Evolutionary conservation across 768 basidiomycete species (phyloP).

Genomic region (Cystobasidiopsis lactophilus): DNA sequence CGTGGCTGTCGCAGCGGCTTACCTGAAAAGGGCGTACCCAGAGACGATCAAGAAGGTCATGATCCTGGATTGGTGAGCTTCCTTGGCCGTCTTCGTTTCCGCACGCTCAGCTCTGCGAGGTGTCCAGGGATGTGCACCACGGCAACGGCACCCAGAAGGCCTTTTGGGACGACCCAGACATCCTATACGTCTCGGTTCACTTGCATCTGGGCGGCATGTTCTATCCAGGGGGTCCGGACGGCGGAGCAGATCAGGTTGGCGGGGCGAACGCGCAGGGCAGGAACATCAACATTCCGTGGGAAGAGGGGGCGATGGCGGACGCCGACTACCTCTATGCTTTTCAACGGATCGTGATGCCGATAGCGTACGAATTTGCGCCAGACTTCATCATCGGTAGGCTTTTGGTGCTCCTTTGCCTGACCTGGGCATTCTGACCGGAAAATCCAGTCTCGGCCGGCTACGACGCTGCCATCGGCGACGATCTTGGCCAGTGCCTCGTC

Average conservation of each 20-base stretch:
- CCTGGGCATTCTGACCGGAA: not conserved
- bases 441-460: slow-evolving; percentile 81
- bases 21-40: slow-evolving; percentile 35
- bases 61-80: slow-evolving; percentile 75
- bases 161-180: slow-evolving; percentile 75
- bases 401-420: not conserved
- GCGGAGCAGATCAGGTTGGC: slow-evolving; percentile 64
- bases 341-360: slow-evolving; percentile 86
- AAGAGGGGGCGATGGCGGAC: slow-evolving; percentile 56
- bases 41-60: slow-evolving; percentile 54
- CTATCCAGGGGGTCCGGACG: slow-evolving; percentile 83
- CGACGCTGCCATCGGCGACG: slow-evolving; percentile 84
- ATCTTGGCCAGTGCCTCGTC: slow-evolving; percentile 73
- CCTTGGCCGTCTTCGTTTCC: too few relatives aligned
- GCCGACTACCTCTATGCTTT: slow-evolving; percentile 94
- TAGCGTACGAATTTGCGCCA: slow-evolving; percentile 85
- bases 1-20: slow-evolving; percentile 78
- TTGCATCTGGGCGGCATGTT: slow-evolving; percentile 78
- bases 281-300: slow-evolving; percentile 93
- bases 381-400: slow-evolving; percentile 81
- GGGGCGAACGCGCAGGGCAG: slow-evolving; percentile 48
- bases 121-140: slow-evolving; percentile 20
- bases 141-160: slow-evolving; percentile 95
- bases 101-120: not conserved
- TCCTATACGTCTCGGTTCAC: slow-evolving; percentile 85